Percentiles rank a stretch among this genome's conserved stretches.
Conservation (phyloP, 202 grass and related monocot species). For the Carex arenaria region DNA sequence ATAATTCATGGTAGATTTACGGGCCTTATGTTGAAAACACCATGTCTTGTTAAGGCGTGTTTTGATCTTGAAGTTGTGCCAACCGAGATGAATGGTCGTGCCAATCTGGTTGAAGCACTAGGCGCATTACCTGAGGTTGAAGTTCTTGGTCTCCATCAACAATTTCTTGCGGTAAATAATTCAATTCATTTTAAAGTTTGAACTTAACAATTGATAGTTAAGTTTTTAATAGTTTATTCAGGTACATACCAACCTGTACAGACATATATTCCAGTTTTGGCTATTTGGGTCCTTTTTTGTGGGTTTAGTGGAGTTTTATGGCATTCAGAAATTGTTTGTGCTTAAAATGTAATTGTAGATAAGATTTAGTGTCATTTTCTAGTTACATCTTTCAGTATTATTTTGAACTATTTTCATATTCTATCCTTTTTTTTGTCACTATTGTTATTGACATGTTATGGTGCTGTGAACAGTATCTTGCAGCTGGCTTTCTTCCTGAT, state of each 20-base stretch:
- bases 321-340: background rate
- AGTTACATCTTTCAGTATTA: background rate
- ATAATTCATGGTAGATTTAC: constrained; percentile 32
- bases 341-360: background rate
- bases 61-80: background rate
- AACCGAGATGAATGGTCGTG: background rate
- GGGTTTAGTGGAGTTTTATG: background rate
- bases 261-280: background rate
- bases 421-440: background rate
- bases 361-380: background rate
- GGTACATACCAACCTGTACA: background rate
- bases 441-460: background rate
- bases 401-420: background rate
- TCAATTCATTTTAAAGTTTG: background rate
- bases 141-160: constrained; percentile 21
- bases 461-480: constrained; percentile 26
- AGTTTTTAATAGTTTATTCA: background rate
- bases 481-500: constrained; percentile 3
- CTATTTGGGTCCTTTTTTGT: background rate
- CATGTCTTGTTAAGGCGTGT: constrained; percentile 30
- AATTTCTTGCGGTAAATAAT: constrained; percentile 29
- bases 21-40: constrained; percentile 30
- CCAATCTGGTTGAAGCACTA: constrained; percentile 33
- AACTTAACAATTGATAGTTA: constrained; percentile 12
- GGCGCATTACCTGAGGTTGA: constrained; percentile 36